Evolutionary conservation across 495 filamentous ascomycete species (phyloP), one percentile per base, ranked within the genome.

Genomic region (Cercophora newfieldiana): DNA sequence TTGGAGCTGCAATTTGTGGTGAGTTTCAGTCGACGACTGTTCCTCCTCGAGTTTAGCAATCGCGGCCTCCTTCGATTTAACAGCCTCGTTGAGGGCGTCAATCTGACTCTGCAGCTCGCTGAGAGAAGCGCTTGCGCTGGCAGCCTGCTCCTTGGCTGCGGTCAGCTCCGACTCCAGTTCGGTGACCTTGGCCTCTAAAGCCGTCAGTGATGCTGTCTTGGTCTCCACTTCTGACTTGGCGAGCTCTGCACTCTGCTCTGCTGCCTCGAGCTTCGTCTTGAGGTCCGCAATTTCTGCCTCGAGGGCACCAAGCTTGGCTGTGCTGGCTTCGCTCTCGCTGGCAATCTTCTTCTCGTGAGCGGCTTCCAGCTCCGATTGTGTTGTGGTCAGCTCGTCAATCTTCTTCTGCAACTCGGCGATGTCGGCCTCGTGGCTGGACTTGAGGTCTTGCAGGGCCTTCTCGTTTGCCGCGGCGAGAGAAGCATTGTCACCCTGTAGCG

Each of bases 1-100:
- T 68, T 80, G 69, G 21, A 87, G 75, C 61, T 85, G 79, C 64
- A 80, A 74, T 56, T 79, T 72, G 67, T 86, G 83, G 61, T 81
- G 83, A 18, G 79, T 74, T 54, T 77, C 65, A 1, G 77, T 79
- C 47, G 74, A 67, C 37, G 76, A 77, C 53, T 73, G 74, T 26
- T 84, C 82, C 21, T 81, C 78, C 66, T 80, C 82, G 22, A 85
- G 74, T 63, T 80, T 80, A 21, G 78, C 74, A 14, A 79, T 77
- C 1, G 68, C 68, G 12, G 76, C 79, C 24, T 85, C 82, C 62
- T 78, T 75, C 51, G 79, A 72, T 51, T 78, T 71, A 53, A 75
- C 75, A 49, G 78, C 73, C 59, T 75, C 73, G 28, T 75, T 63
- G 24, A 82, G 72, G 12, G 69, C 74, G n/a, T 77, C 77, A 59